phyloP scores from a whole-genome alignment of 306 rosid species.

The cucumber (Cucumis sativus) region DNA sequence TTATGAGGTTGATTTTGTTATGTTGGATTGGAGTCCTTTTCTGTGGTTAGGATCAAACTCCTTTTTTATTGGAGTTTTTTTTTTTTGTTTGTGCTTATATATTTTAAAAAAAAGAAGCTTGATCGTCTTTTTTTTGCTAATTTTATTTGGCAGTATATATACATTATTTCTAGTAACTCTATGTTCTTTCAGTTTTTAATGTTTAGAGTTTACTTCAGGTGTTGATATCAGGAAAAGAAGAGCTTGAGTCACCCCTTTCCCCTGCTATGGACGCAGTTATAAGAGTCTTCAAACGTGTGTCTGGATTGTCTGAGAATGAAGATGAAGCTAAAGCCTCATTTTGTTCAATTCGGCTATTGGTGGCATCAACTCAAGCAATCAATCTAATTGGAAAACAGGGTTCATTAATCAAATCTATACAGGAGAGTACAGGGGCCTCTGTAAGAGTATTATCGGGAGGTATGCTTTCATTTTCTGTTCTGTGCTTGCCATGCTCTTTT shows the following conservation, averaged over 20 bases:
- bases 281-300: conserved; percentile 67
- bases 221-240: conserved; percentile 84
- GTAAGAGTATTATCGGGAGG: conserved; percentile 82
- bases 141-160: too few relatives aligned
- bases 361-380: conserved; percentile 94
- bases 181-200: conserved; percentile 9
- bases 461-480: conserved; percentile 16
- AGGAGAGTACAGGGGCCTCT: conserved; percentile 65
- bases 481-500: neutral
- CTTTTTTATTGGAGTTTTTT: neutral
- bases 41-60: neutral
- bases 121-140: too few relatives aligned
- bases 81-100: too few relatives aligned
- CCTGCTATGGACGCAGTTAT: conserved; percentile 96
- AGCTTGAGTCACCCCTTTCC: conserved; percentile 56
- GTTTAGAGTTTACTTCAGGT: conserved; percentile 36
- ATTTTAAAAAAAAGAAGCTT: too few relatives aligned
- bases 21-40: neutral
- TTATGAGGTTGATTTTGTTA: neutral
- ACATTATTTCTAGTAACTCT: neutral
- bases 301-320: conserved; percentile 63
- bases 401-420: conserved; percentile 78
- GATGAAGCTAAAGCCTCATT: conserved; percentile 28
- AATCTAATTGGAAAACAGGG: conserved; percentile 97
- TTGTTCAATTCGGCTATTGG: conserved; percentile 67